phyloP scores from a whole-genome alignment of 2,329 filamentous ascomycete species.

The Thielaviopsis populi region DNA sequence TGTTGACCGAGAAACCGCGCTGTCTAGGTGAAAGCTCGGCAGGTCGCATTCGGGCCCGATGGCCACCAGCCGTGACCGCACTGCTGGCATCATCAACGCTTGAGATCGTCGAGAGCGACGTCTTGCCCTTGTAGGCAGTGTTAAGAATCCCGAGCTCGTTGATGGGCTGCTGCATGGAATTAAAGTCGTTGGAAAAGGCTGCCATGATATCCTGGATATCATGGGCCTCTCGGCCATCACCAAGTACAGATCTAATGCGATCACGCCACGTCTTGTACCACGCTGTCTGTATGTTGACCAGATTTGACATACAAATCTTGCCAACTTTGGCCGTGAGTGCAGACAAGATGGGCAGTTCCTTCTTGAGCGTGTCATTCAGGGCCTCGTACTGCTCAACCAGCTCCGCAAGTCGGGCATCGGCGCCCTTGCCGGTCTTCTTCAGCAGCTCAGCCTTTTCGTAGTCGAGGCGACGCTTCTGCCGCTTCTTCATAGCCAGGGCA shows the following conservation, averaged over 20 bases:
- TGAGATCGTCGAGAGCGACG: slow-evolving; percentile 43
- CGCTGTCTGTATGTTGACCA: slow-evolving; percentile 66
- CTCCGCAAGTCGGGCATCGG: slow-evolving; percentile 72
- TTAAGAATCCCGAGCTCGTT: slow-evolving; percentile 64
- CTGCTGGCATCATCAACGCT: slow-evolving; percentile 33
- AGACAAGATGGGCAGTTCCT: slow-evolving; percentile 78
- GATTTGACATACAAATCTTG: slow-evolving; percentile 66
- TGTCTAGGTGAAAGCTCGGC: slow-evolving; percentile 36
- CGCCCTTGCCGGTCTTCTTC: slow-evolving; percentile 65
- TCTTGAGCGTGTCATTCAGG: slow-evolving; percentile 83
- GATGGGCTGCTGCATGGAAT: slow-evolving; percentile 57
- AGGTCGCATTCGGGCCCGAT: slow-evolving; percentile 34
- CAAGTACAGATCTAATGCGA: slow-evolving; percentile 63
- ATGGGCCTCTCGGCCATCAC: slow-evolving; percentile 44
- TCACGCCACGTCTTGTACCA: slow-evolving; percentile 78
- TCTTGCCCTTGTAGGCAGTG: slow-evolving; percentile 46
- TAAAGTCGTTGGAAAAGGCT: slow-evolving; percentile 66
- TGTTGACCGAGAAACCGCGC: slow-evolving; percentile 46
- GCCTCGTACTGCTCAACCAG: slow-evolving; percentile 80
- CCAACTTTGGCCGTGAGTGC: slow-evolving; percentile 67
- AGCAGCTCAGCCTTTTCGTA: slow-evolving; percentile 70
- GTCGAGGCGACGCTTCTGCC: slow-evolving; percentile 80
- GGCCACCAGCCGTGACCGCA: slow-evolving; percentile 20
- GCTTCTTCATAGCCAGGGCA: slow-evolving; percentile 81
- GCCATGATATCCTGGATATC: slow-evolving; percentile 59